These are phyloP conservation scores for Peniophora sp. DNA, from an alignment of 1,284 basidiomycete species.

Conservation along the genomic window DNA sequence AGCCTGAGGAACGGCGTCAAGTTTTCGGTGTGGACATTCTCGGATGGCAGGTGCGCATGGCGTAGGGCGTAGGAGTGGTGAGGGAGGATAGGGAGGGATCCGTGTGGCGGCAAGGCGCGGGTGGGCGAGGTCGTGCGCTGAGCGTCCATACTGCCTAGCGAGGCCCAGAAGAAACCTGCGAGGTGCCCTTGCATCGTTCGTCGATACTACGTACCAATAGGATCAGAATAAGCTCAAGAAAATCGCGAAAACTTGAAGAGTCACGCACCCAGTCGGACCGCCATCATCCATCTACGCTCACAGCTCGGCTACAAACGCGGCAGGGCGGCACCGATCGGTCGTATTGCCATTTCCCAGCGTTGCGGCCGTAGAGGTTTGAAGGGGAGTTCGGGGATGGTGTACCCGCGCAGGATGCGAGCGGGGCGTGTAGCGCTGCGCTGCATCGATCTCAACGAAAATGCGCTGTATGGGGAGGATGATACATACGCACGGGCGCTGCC, in stretches of 20 bases:
- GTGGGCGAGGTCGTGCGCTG: conserved; percentile 61
- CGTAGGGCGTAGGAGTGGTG: conserved; percentile 43
- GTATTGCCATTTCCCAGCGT: conserved; percentile 89
- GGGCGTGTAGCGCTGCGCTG: conserved; percentile 76
- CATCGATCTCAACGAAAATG: conserved; percentile 1
- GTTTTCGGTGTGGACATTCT: conserved; percentile 94
- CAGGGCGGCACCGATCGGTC: conserved; percentile 80
- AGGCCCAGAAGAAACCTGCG: conserved; percentile 92
- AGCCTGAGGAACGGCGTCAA: conserved; percentile 93
- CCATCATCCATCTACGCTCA: conserved; percentile 82
- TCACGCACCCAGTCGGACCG: conserved; percentile 38
- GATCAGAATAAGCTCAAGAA: neutral
- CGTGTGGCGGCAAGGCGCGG: conserved; percentile 52
- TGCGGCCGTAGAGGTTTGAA: conserved; percentile 86
- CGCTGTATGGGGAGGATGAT: neutral
- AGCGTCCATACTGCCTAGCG: conserved; percentile 71
- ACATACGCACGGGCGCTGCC: conserved; percentile 47
- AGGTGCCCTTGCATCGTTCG: conserved; percentile 80
- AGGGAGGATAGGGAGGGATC: conserved; percentile 38
- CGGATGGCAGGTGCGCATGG: conserved; percentile 74
- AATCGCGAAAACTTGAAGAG: neutral
- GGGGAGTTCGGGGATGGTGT: conserved; percentile 81
- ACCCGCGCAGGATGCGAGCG: conserved; percentile 82
- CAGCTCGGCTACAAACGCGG: conserved; percentile 81
- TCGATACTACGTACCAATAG: conserved; percentile 46